A percentile compares a stretch with the other conserved stretches of the same genome.
Conservation (phyloP, 2,329 filamentous ascomycete genomes). For the Ophiocordyceps camponoti-floridani region DNA sequence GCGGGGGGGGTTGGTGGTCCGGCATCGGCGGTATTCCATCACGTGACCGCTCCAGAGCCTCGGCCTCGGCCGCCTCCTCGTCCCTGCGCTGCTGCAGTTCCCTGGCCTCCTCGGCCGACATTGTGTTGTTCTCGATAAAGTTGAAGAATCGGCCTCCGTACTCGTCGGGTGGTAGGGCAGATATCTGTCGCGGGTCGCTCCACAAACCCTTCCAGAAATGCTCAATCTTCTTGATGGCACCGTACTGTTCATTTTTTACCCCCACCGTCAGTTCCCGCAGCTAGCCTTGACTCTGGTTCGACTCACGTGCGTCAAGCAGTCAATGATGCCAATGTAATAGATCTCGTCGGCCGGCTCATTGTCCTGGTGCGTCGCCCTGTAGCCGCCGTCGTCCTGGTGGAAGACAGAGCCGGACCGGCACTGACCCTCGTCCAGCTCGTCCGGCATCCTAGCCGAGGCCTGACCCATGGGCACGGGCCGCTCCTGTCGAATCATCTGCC, state of each 20-base stretch:
- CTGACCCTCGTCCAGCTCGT: conserved; percentile 63
- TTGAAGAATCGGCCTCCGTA: conserved; percentile 90
- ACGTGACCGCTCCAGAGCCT: conserved; percentile 14
- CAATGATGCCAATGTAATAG: conserved; percentile 96
- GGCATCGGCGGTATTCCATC: conserved; percentile 24
- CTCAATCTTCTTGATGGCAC: conserved; percentile 83
- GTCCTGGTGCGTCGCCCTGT: conserved; percentile 83
- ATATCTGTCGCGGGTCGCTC: conserved; percentile 71
- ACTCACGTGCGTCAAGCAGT: conserved; percentile 88
- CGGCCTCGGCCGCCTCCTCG: conserved; percentile 32
- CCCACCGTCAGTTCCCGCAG: not conserved
- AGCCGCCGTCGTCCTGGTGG: conserved; percentile 85
- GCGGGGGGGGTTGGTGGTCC: conserved; percentile 25
- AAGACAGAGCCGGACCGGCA: conserved; percentile 61
- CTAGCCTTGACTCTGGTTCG: conserved; percentile 2
- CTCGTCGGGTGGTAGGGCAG: conserved; percentile 71
- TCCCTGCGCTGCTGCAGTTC: conserved; percentile 44
- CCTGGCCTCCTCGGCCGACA: conserved; percentile 69
- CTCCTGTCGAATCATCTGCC: conserved; percentile 84
- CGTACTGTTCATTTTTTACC: conserved; percentile 45
- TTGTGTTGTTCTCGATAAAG: conserved; percentile 82
- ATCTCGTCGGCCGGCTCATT: conserved; percentile 74
- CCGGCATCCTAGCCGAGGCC: conserved; percentile 70
- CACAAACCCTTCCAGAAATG: conserved; percentile 94
- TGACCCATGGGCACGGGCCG: conserved; percentile 86